phyloP scores from a whole-genome alignment of 495 filamentous ascomycete genomes.

The Aspergillus olivimuriae region DNA sequence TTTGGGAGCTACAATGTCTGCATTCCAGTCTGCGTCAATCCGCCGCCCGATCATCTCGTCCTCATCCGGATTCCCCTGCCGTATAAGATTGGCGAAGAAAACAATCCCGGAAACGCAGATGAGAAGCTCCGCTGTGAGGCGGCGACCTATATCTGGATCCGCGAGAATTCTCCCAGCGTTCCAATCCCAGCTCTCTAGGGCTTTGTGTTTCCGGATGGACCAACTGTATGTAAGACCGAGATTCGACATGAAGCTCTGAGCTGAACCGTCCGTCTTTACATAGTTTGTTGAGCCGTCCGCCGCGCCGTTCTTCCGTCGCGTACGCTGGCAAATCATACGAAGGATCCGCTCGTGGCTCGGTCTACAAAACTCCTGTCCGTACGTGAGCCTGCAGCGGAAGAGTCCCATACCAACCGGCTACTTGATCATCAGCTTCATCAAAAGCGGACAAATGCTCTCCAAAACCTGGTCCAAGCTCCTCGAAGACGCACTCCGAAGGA shows the following conservation, averaged over 20 bases:
- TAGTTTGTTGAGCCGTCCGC: slow-evolving; percentile 3
- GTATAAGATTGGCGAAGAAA: slow-evolving; percentile 28
- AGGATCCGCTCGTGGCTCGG: slow-evolving; percentile 13
- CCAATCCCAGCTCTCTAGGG: slow-evolving; percentile 29
- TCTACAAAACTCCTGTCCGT: slow-evolving; percentile 6
- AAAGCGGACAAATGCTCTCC: slow-evolving; percentile 29
- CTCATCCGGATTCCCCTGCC: slow-evolving; percentile 34
- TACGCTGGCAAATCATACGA: slow-evolving; percentile 10
- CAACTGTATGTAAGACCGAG: slow-evolving; percentile 12
- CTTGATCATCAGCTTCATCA: slow-evolving; percentile 10
- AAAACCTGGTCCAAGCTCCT: slow-evolving; percentile 17
- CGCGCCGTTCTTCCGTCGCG: slow-evolving; percentile 5
- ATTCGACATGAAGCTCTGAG: background rate
- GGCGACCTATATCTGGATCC: slow-evolving; percentile 32
- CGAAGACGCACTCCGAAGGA: slow-evolving; percentile 14
- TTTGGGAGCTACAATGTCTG: slow-evolving; percentile 39
- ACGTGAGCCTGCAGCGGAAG: too few relatives aligned
- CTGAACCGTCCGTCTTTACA: slow-evolving; percentile 6
- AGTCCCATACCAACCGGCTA: slow-evolving; percentile 12
- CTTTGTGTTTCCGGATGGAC: slow-evolving; percentile 24
- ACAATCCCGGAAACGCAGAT: slow-evolving; percentile 29
- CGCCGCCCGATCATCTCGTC: slow-evolving; percentile 13
- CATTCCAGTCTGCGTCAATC: slow-evolving; percentile 25
- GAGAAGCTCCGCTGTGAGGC: slow-evolving; percentile 34
- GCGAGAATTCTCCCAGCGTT: slow-evolving; percentile 26